Evolutionary conservation across 1,284 basidiomycete genomes (phyloP).

Genomic region (Earliella scabrosa): DNA sequence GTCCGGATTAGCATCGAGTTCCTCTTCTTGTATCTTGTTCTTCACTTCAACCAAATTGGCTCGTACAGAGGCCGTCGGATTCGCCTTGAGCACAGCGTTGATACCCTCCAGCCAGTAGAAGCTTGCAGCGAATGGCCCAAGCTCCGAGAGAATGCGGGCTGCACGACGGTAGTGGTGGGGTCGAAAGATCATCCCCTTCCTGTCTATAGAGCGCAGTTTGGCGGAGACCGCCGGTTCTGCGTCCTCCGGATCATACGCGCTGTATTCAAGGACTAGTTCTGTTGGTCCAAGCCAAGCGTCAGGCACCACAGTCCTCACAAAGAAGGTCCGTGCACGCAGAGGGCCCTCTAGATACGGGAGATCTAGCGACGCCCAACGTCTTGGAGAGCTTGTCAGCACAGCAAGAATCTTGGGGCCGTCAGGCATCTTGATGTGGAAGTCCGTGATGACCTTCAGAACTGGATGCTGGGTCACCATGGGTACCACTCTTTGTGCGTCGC

Average conservation of each 20-base stretch:
- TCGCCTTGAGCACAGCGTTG: conserved; percentile 29
- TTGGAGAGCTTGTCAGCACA: conserved; percentile 36
- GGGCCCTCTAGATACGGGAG: conserved; percentile 13
- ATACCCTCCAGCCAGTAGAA: conserved; percentile 62
- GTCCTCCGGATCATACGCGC: conserved; percentile 23
- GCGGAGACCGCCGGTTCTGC: conserved; percentile 42
- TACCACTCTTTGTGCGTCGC: conserved; percentile 37
- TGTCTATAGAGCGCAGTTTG: conserved; percentile 43
- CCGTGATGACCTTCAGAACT: conserved; percentile 47
- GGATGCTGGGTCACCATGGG: conserved; percentile 33
- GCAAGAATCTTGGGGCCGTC: conserved; percentile 48
- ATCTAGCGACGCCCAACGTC: conserved; percentile 45
- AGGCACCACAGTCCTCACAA: conserved; percentile 6
- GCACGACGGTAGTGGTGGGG: conserved; percentile 49
- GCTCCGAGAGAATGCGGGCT: conserved; percentile 47
- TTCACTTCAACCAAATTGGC: conserved; percentile 40
- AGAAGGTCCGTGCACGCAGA: conserved; percentile 14
- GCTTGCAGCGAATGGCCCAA: conserved; percentile 69
- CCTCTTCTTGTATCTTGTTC: conserved; percentile 59
- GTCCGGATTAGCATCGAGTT: conserved; percentile 58
- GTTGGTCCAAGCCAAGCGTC: conserved; percentile 33
- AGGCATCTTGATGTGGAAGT: conserved; percentile 43
- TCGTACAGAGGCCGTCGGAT: background rate
- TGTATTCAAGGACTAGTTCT: conserved; percentile 52
- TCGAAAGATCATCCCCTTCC: conserved; percentile 39